Evolutionary conservation across 306 rosid genomes (phyloP).

Genomic region (Acacia confusa): DNA sequence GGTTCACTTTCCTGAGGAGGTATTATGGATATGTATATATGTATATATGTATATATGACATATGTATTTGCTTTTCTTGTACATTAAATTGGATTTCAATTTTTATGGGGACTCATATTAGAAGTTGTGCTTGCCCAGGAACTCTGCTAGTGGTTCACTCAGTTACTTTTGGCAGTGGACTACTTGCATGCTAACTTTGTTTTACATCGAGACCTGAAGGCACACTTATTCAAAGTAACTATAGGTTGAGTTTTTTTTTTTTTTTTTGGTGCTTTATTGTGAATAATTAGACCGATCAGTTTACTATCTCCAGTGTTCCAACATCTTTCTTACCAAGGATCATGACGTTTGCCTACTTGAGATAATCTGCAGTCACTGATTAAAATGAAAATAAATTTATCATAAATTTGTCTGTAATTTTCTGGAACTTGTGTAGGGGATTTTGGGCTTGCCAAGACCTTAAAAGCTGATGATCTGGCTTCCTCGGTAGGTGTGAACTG

Average conservation of each 20-base stretch:
- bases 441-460: constrained; percentile 95
- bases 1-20: constrained; percentile 92
- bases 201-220: constrained; percentile 97
- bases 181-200: constrained; percentile 88
- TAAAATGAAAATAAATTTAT: constrained; percentile 21
- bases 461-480: constrained; percentile 94
- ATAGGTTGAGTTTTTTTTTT: too few species aligned
- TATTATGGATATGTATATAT: constrained; percentile 47
- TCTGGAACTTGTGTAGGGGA: constrained; percentile 58
- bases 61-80: background rate
- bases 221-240: constrained; percentile 32
- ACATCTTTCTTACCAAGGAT: constrained; percentile 95
- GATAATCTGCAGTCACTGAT: constrained; percentile 34
- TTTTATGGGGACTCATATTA: constrained; percentile 31
- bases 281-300: constrained; percentile 29
- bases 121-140: constrained; percentile 55
- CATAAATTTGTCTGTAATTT: constrained; percentile 35
- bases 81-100: constrained; percentile 12
- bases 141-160: constrained; percentile 98
- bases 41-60: background rate
- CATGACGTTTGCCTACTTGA: constrained; percentile 94
- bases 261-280: background rate
- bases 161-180: constrained; percentile 89
- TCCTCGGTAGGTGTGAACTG: constrained; percentile 74
- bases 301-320: constrained; percentile 76